Base-by-base conservation (phyloP, 2,329 filamentous ascomycete species). In the Ophiostoma sp. region DNA sequence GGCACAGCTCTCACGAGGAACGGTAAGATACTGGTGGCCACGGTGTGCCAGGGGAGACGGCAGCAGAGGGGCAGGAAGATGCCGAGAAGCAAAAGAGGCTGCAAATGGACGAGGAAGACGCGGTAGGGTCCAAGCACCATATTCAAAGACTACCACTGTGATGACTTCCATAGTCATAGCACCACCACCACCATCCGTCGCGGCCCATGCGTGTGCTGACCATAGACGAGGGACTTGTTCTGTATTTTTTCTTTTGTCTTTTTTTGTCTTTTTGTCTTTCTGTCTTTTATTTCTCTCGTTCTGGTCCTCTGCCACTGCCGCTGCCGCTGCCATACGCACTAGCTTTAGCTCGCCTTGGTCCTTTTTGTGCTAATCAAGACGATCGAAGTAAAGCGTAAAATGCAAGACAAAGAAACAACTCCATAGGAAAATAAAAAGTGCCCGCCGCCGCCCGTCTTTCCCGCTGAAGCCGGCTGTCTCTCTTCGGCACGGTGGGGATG, bases 401-500 rank as follows among this genome's bases (percentile, higher is more conserved):
- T 14, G 47, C 14, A 49, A 55, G 49, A 44, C 42, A 44, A 5
- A 45, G 4, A 45, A 12, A 45, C 42, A 12, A 45, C 9, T 11
- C 5, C 9, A 45, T 11, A 12, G 42, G 14, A 8, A 49, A 16
- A 49, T 16, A 4, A 49, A 49, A 49, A 49, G 45, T 38, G 55
- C 55, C 55, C 55, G 55, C 27, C 55, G 55, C 27, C 55, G 55
- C 55, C 55, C 27, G 55, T 40, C 27, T 60, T 38, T 60, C 27
- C 12, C 55, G 55, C 55, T 36, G 55, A 60, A 60, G 55, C 49
- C 55, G 55, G 18, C 6, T 60, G 55, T 40, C 27, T 60, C 27
- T 60, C 11, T 58, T 58, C 52, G 52, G 9, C 18, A 36, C 18
- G 36, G 14, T 7, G 52, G 52, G 18, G 11, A 58, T 58, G 18